phyloP scores from a whole-genome alignment of 202 grass and related monocot genomes.

The Schoenoplectus tabernaemontani region DNA sequence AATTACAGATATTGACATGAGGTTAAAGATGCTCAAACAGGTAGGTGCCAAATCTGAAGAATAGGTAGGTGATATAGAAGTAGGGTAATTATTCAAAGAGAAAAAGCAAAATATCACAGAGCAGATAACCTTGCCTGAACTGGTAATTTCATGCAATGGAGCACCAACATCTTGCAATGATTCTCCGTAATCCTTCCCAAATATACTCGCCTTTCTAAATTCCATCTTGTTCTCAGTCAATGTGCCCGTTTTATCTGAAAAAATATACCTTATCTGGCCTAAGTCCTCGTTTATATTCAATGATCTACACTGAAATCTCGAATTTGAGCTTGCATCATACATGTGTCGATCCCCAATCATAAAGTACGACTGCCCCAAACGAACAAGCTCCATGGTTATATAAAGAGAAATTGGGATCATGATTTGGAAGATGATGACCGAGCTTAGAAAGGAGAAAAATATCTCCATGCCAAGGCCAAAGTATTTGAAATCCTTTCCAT shows the following conservation, averaged over 20 bases:
- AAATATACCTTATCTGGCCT: conserved; percentile 93
- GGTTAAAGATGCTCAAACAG: not conserved
- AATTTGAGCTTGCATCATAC: conserved; percentile 88
- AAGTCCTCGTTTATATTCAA: conserved; percentile 99
- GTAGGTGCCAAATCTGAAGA: no score
- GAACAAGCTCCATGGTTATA: conserved; percentile 97
- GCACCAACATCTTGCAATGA: conserved; percentile 46
- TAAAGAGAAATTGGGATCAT: conserved; percentile 99
- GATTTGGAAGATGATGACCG: conserved; percentile 99
- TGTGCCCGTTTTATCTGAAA: conserved; percentile 98
- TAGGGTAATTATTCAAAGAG: not conserved
- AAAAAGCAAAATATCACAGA: conserved; percentile 9
- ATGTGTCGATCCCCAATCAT: conserved; percentile 95
- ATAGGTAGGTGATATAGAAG: not conserved
- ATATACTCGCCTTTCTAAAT: conserved; percentile 88
- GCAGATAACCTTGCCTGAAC: conserved; percentile 56
- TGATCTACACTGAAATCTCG: conserved; percentile 97
- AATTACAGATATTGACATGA: not conserved
- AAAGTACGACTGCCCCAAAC: conserved; percentile 93
- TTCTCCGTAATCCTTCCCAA: conserved; percentile 76
- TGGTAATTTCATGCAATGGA: conserved; percentile 52
- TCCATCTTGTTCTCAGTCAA: conserved; percentile 99
- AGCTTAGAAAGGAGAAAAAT: conserved; percentile 99
- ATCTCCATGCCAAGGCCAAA: conserved; percentile 89
- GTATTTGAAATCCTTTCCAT: conserved; percentile 86